A percentile compares a stretch with the other conserved stretches of the same genome.
Evolutionary conservation across 805 yeast genomes (phyloP).

Genomic region (Zygosaccharomyces pseudorouxii): DNA sequence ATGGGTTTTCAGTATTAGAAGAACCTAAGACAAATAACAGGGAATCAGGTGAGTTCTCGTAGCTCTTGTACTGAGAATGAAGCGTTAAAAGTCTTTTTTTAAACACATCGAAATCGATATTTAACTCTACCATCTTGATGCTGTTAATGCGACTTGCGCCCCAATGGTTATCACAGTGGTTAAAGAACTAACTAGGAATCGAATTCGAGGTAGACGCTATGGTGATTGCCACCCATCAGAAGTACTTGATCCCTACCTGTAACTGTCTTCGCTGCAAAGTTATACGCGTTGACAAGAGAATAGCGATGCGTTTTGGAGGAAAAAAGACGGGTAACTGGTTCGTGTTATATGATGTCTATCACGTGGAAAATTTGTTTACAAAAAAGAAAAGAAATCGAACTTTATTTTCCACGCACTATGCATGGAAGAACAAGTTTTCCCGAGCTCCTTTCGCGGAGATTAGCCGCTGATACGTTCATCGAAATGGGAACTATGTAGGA

Average conservation of each 20-base stretch:
- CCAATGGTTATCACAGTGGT: background rate
- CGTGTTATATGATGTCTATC: background rate
- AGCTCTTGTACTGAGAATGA: slow-evolving; percentile 25
- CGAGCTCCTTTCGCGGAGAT: too few species aligned
- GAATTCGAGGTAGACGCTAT: background rate
- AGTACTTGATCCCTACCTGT: too few species aligned
- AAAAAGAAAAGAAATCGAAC: too few species aligned
- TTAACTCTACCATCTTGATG: slow-evolving; percentile 30
- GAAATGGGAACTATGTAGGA: too few species aligned
- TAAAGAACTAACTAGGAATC: background rate
- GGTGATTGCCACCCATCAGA: background rate
- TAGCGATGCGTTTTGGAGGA: background rate
- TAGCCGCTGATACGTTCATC: too few species aligned
- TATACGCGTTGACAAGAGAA: background rate
- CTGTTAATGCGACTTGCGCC: background rate
- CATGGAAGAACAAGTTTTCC: too few species aligned
- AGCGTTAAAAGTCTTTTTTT: slow-evolving; percentile 28
- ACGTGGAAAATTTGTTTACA: too few species aligned
- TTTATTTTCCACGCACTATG: too few species aligned
- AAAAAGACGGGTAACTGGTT: background rate
- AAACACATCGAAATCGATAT: slow-evolving; percentile 29
- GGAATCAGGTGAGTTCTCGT: slow-evolving; percentile 39
- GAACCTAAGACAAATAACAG: slow-evolving; percentile 75
- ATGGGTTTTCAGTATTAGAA: slow-evolving; percentile 81
- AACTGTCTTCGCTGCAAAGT: background rate